These are phyloP conservation scores for Clitoria ternatea DNA, from an alignment of 306 rosid species.

Conservation along the genomic window DNA sequence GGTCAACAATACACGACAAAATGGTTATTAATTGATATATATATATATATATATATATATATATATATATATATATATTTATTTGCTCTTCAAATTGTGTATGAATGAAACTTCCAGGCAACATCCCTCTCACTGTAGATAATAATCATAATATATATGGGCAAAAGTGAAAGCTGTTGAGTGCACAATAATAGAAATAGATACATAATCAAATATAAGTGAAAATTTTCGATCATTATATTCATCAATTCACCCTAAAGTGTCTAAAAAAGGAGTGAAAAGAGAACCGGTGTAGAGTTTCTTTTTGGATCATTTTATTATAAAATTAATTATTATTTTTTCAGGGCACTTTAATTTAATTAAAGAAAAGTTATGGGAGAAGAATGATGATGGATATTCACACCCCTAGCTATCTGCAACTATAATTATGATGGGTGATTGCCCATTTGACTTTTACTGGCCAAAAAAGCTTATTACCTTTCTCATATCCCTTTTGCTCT, in stretches of 20 bases:
- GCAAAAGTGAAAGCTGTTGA: slow-evolving; percentile 49
- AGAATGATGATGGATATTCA: slow-evolving; percentile 84
- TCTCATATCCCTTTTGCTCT: slow-evolving; percentile 48
- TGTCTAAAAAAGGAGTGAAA: slow-evolving; percentile 25
- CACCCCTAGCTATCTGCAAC: slow-evolving; percentile 45
- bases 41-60: no score
- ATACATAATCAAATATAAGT: slow-evolving; percentile 22
- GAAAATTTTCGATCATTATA: slow-evolving; percentile 35
- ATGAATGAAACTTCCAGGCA: slow-evolving; percentile 46
- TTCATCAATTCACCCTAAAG: slow-evolving; percentile 41
- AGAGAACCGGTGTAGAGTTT: slow-evolving; percentile 23
- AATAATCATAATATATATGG: slow-evolving; percentile 19
- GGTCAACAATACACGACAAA: slow-evolving; percentile 86
- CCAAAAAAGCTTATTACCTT: slow-evolving; percentile 71
- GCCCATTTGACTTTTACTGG: slow-evolving; percentile 65
- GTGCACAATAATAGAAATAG: slow-evolving; percentile 58
- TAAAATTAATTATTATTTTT: slow-evolving; percentile 21
- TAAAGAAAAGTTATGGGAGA: slow-evolving; percentile 43
- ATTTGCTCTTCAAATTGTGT: slow-evolving; percentile 6
- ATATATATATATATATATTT: no score
- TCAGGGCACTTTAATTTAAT: slow-evolving; percentile 23
- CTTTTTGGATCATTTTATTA: slow-evolving; percentile 33
- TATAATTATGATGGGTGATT: slow-evolving; percentile 66
- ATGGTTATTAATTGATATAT: neutral
- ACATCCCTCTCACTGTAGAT: slow-evolving; percentile 25